Conservation (phyloP, 495 filamentous ascomycete species). For the Trichoderma virens region DNA sequence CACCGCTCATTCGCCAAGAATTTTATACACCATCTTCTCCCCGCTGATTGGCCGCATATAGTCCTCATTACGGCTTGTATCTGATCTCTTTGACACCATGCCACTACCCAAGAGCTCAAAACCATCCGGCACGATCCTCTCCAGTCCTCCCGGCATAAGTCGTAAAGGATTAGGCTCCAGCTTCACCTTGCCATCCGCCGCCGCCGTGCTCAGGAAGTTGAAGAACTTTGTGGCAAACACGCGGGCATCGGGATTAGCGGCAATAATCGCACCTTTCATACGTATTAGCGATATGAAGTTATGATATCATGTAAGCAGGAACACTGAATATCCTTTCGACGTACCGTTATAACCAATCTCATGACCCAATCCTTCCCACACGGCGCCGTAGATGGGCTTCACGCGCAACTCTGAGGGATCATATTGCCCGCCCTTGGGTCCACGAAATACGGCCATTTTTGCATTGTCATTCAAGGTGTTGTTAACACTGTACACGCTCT, state of each 20-base stretch:
- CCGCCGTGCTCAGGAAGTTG: slow-evolving; percentile 18
- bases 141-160: slow-evolving; percentile 34
- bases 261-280: neutral
- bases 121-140: slow-evolving; percentile 28
- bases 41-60: slow-evolving; percentile 29
- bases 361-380: slow-evolving; percentile 35
- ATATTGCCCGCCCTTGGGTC: slow-evolving; percentile 24
- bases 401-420: slow-evolving; percentile 17
- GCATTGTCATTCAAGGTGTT: slow-evolving; percentile 14
- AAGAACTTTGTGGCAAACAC: slow-evolving; percentile 29
- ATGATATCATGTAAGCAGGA: neutral
- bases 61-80: slow-evolving; percentile 15
- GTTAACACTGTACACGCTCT: slow-evolving; percentile 16
- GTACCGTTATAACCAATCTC: slow-evolving; percentile 25
- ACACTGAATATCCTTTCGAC: neutral
- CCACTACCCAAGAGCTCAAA: slow-evolving; percentile 27
- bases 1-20: neutral
- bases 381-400: slow-evolving; percentile 31
- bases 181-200: slow-evolving; percentile 10
- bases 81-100: slow-evolving; percentile 18
- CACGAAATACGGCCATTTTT: slow-evolving; percentile 26
- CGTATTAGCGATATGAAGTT: neutral
- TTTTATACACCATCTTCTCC: slow-evolving; percentile 14
- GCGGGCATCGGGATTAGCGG: slow-evolving; percentile 16
- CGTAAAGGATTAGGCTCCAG: slow-evolving; percentile 27